These are phyloP conservation scores for Trichoderma lentiforme DNA, from an alignment of 2,329 filamentous ascomycete genomes.

Conservation along the genomic window DNA sequence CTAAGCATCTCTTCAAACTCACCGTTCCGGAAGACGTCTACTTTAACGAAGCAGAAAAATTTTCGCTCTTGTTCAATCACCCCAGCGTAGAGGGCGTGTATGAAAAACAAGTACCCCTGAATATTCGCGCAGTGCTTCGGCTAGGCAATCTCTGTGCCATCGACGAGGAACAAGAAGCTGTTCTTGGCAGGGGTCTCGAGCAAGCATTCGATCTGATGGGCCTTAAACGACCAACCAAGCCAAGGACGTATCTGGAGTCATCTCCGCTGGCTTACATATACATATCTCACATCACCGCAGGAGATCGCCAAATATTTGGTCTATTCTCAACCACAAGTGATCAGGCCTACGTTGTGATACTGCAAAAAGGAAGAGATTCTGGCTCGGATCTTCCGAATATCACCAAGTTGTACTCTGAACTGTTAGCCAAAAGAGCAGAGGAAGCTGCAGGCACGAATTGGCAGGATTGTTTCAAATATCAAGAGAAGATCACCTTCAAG, in stretches of 20 bases:
- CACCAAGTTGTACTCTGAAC: slow-evolving; percentile 80
- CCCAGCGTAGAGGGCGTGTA: slow-evolving; percentile 96
- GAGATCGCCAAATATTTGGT: slow-evolving; percentile 89
- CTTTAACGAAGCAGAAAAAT: slow-evolving; percentile 77
- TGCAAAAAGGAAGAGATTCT: slow-evolving; percentile 75
- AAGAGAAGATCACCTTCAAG: slow-evolving; percentile 81
- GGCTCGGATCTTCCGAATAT: slow-evolving; percentile 84
- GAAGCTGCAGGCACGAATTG: slow-evolving; percentile 67
- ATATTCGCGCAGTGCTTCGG: slow-evolving; percentile 81
- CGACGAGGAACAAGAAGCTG: slow-evolving; percentile 83
- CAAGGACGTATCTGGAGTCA: slow-evolving; percentile 67
- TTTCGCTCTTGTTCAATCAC: slow-evolving; percentile 82
- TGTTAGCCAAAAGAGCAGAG: slow-evolving; percentile 62
- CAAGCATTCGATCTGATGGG: slow-evolving; percentile 85
- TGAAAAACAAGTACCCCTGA: slow-evolving; percentile 86
- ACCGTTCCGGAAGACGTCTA: slow-evolving; percentile 87
- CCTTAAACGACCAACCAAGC: slow-evolving; percentile 65
- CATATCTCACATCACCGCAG: slow-evolving; percentile 86
- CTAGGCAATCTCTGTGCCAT: slow-evolving; percentile 91
- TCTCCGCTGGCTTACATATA: slow-evolving; percentile 80
- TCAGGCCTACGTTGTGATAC: slow-evolving; percentile 82
- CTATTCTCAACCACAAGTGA: slow-evolving; percentile 80
- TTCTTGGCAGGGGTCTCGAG: slow-evolving; percentile 87
- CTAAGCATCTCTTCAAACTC: slow-evolving; percentile 90
- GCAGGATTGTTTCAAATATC: slow-evolving; percentile 82